Base-by-base conservation (phyloP, 2,329 filamentous ascomycete genomes). In the Apiospora pterosperma region DNA sequence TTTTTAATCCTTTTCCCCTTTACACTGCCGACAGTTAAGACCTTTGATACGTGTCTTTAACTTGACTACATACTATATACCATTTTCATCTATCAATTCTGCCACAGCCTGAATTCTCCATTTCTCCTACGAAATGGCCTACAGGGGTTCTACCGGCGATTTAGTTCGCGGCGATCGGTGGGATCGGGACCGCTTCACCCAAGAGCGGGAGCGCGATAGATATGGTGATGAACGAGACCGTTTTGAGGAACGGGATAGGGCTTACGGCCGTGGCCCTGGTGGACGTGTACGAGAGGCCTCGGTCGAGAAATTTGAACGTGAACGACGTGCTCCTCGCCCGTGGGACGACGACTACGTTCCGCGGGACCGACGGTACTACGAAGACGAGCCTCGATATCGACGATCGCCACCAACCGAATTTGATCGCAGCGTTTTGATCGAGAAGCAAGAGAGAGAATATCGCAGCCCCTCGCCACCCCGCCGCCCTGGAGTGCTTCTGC, bases 401-500 rank as follows among this genome's bases (percentile, higher is more conserved):
- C 72, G 68, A 5, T 76, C 75, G 6, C 75, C 77, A 2, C 68
- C 84, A 80, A 65, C 84, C 58, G 81, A 85, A 62, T 76, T 81
- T 69, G 86, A 87, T 65, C 82, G 84, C 62, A 85, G 86, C 36
- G 84, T 85, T 65, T 81, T 85, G 55, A 75, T 88, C 67, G 81
- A 84, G 65, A 82, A 82, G 64, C 88, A 90, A 67, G 85, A 88
- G 63, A 76, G 83, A 61, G 83, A 80, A 14, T 74, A 76, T 55
- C 79, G 84, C 34, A 78, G 76, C 48, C 77, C 83, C 5, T 83
- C 85, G 11, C 85, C 84, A 3, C 78, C 82, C 63, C 83, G 84
- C 38, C 85, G 91, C 58, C 93, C 93, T 2, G 82, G 83, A 36
- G 84, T 94, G 68, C 28, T 55, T 55, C 74, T 96, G 61, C 87